phyloP scores from a whole-genome alignment of 2,329 filamentous ascomycete species.

The Xylaria sp. region DNA sequence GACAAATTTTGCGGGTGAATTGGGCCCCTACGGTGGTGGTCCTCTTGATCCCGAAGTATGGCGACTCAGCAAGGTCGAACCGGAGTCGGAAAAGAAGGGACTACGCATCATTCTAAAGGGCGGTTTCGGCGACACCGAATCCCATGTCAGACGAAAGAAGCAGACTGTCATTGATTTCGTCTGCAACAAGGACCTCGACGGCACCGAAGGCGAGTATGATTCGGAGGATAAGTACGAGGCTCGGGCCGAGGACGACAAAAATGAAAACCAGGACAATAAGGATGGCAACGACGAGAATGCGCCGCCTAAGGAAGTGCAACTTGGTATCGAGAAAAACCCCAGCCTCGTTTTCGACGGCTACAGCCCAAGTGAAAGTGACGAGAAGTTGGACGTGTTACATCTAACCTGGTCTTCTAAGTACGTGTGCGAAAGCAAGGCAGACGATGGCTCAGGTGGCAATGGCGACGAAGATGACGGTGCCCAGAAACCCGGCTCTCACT shows the following conservation, averaged over 20 bases:
- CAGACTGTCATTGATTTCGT: conserved; percentile 84
- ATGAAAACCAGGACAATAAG: conserved; percentile 46
- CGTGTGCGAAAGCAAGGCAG: conserved; percentile 68
- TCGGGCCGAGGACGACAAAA: conserved; percentile 42
- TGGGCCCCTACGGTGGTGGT: conserved; percentile 61
- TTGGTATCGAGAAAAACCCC: conserved; percentile 54
- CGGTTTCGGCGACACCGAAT: conserved; percentile 60
- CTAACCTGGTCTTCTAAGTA: conserved; percentile 88
- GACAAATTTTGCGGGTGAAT: conserved; percentile 75
- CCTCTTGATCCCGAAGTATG: conserved; percentile 69
- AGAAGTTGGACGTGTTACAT: conserved; percentile 66
- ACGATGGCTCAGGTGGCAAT: conserved; percentile 48
- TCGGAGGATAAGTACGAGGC: conserved; percentile 57
- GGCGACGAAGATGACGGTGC: conserved; percentile 49
- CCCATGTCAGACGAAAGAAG: conserved; percentile 64
- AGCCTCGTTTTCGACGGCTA: conserved; percentile 82
- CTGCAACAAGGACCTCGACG: conserved; percentile 75
- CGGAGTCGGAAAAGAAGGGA: conserved; percentile 73
- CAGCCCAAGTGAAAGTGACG: conserved; percentile 60
- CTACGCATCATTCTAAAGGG: conserved; percentile 71
- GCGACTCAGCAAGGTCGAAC: conserved; percentile 68
- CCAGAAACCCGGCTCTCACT: conserved; percentile 59
- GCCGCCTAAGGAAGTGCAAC: conserved; percentile 56
- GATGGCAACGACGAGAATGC: conserved; percentile 48
- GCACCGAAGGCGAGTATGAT: conserved; percentile 72